These are phyloP conservation scores for Chloris gayana DNA, from an alignment of 176 grass and related monocot species.

Conservation along the genomic window DNA sequence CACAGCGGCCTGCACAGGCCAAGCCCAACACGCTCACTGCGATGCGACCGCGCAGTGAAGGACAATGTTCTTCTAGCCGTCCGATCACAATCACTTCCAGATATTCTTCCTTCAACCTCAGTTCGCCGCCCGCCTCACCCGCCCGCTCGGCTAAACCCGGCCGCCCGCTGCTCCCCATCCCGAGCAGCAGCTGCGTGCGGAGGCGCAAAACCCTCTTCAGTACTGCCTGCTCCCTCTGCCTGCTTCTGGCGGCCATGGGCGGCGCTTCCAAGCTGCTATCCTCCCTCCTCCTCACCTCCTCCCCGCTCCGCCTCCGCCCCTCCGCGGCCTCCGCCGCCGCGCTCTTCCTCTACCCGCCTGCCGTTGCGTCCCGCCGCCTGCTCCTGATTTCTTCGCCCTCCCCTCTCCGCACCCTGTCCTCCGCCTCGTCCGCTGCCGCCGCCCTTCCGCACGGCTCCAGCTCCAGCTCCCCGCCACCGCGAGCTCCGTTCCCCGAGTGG, in stretches of 20 bases:
- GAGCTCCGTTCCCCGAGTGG: slow-evolving; percentile 65
- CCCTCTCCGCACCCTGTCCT: slow-evolving; percentile 20
- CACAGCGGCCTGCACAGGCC: too few species aligned
- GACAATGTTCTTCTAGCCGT: slow-evolving; percentile 17
- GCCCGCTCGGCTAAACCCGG: slow-evolving; percentile 16
- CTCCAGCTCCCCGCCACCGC: not conserved
- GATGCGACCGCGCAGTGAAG: too few species aligned
- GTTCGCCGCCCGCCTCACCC: slow-evolving; percentile 13
- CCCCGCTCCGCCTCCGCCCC: slow-evolving; percentile 50
- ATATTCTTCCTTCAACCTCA: slow-evolving; percentile 39
- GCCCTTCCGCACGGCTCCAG: slow-evolving; percentile 29
- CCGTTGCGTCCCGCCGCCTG: slow-evolving; percentile 32
- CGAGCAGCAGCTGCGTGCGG: not conserved
- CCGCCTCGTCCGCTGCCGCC: slow-evolving; percentile 18
- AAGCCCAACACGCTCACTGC: too few species aligned
- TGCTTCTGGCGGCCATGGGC: slow-evolving; percentile 55
- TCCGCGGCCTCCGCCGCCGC: slow-evolving; percentile 35
- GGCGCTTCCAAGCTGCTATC: slow-evolving; percentile 69
- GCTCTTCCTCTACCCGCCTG: slow-evolving; percentile 45
- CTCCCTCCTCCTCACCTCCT: slow-evolving; percentile 61
- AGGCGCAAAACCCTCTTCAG: slow-evolving; percentile 24
- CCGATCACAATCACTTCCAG: slow-evolving; percentile 33
- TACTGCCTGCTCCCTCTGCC: not conserved
- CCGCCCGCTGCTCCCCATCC: slow-evolving; percentile 13
- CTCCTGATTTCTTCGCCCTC: slow-evolving; percentile 23